These are phyloP conservation scores for Colletotrichum cereale DNA, from an alignment of 2,329 filamentous ascomycete genomes.

Conservation along the genomic window DNA sequence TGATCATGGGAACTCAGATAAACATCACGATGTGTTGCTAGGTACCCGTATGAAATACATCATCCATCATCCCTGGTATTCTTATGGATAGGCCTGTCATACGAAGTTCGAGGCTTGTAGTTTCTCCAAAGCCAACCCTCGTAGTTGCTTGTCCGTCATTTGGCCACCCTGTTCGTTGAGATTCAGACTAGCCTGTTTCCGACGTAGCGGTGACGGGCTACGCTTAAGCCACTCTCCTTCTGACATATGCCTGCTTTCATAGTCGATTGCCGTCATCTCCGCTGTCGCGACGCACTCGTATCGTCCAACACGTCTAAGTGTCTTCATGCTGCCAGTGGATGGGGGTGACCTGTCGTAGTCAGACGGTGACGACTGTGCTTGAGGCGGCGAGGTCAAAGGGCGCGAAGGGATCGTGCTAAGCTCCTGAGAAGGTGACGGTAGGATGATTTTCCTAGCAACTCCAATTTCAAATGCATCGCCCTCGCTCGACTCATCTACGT, in stretches of 20 bases:
- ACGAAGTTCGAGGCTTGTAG: not conserved
- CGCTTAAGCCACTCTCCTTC: constrained; percentile 42
- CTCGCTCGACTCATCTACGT: constrained; percentile 40
- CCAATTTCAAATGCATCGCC: constrained; percentile 45
- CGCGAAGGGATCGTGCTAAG: not conserved
- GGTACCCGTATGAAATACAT: too few relatives aligned
- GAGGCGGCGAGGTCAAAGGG: constrained; percentile 8
- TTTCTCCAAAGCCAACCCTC: not conserved
- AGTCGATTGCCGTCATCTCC: constrained; percentile 2
- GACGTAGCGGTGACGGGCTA: constrained; percentile 41
- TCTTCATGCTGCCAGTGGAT: constrained; percentile 21
- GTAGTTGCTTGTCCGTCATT: not conserved
- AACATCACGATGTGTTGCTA: not conserved
- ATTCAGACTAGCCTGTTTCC: constrained; percentile 11
- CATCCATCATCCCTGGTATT: not conserved
- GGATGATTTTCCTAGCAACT: constrained; percentile 40
- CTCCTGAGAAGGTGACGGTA: not conserved
- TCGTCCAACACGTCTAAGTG: not conserved
- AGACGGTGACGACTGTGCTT: constrained; percentile 38
- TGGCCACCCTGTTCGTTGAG: not conserved
- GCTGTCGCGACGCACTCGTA: not conserved
- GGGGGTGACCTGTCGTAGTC: constrained; percentile 44
- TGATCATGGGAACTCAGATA: not conserved
- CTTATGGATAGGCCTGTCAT: not conserved
- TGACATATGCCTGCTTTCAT: constrained; percentile 15